Evolutionary conservation across 179 eudicot species (phyloP).

Genomic region (Corrigiola litoralis): DNA sequence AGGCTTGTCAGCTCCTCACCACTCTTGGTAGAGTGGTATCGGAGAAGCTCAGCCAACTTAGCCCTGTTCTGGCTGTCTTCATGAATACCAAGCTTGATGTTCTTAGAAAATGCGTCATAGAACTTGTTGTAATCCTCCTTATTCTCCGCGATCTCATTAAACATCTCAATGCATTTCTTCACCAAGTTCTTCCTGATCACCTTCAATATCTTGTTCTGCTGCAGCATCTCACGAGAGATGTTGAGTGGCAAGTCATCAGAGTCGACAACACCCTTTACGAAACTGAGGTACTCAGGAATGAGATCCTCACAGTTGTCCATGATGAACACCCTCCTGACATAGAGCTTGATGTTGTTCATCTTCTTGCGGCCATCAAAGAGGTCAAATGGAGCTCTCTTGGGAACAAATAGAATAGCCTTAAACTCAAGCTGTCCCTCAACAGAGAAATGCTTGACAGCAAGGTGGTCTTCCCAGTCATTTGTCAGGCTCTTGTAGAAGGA

Average conservation of each 20-base stretch:
- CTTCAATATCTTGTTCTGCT: constrained; percentile 78
- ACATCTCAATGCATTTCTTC: constrained; percentile 86
- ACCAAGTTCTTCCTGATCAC: constrained; percentile 76
- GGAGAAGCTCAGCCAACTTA: constrained; percentile 59
- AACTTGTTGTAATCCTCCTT: constrained; percentile 78
- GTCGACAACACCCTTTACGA: constrained; percentile 71
- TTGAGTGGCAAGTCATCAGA: constrained; percentile 77
- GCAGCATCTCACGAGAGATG: constrained; percentile 72
- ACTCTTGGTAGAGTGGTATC: constrained; percentile 75
- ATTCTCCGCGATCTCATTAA: constrained; percentile 77
- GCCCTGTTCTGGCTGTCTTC: constrained; percentile 75
- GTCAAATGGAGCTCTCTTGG: constrained; percentile 70
- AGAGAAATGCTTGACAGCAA: constrained; percentile 75
- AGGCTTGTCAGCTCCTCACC: constrained; percentile 69
- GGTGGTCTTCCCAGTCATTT: constrained; percentile 79
- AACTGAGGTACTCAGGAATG: constrained; percentile 70
- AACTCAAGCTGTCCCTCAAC: constrained; percentile 78
- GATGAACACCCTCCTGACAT: constrained; percentile 72
- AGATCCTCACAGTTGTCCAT: constrained; percentile 78
- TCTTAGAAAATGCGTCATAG: constrained; percentile 74
- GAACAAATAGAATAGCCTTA: constrained; percentile 70
- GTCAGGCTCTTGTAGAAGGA: constrained; percentile 73
- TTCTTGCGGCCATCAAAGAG: constrained; percentile 67
- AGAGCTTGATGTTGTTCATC: constrained; percentile 71
- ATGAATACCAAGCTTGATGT: constrained; percentile 65